Conservation (phyloP, 2,329 filamentous ascomycete genomes). For the Xenosphaeropsis pyriputrescens region DNA sequence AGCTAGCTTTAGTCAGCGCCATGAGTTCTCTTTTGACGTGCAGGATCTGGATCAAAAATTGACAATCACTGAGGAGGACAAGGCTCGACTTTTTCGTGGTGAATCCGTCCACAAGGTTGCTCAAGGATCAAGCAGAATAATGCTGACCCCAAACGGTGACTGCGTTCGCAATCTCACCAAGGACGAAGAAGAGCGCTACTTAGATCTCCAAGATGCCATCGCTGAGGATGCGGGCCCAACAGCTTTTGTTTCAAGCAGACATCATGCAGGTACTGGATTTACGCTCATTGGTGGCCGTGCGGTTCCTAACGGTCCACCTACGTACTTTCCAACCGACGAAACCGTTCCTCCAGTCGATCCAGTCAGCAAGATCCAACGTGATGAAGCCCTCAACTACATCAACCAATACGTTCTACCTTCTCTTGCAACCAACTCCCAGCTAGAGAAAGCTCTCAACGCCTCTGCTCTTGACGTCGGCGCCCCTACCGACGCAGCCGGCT, state of each 20-base stretch:
- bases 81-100: conserved; percentile 36
- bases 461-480: conserved; percentile 12
- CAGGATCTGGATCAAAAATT: conserved; percentile 21
- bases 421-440: conserved; percentile 17
- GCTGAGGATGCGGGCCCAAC: conserved; percentile 36
- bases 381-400: conserved; percentile 53
- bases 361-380: conserved; percentile 48
- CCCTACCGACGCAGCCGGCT: conserved; percentile 14
- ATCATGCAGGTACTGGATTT: conserved; percentile 39
- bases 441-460: conserved; percentile 19
- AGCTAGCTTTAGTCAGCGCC: conserved; percentile 17
- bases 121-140: conserved; percentile 45
- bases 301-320: conserved; percentile 46
- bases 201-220: conserved; percentile 50
- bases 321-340: conserved; percentile 35
- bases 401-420: conserved; percentile 51
- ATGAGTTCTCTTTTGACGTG: conserved; percentile 14
- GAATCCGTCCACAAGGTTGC: conserved; percentile 45
- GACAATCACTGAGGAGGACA: conserved; percentile 37
- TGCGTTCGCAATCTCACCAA: conserved; percentile 57
- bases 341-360: conserved; percentile 34
- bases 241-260: conserved; percentile 38
- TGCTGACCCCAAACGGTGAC: conserved; percentile 64
- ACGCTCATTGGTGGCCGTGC: conserved; percentile 49
- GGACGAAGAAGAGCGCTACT: conserved; percentile 55